These are phyloP conservation scores for Leccinum barrowsii DNA, from an alignment of 768 basidiomycete species.

Conservation along the genomic window DNA sequence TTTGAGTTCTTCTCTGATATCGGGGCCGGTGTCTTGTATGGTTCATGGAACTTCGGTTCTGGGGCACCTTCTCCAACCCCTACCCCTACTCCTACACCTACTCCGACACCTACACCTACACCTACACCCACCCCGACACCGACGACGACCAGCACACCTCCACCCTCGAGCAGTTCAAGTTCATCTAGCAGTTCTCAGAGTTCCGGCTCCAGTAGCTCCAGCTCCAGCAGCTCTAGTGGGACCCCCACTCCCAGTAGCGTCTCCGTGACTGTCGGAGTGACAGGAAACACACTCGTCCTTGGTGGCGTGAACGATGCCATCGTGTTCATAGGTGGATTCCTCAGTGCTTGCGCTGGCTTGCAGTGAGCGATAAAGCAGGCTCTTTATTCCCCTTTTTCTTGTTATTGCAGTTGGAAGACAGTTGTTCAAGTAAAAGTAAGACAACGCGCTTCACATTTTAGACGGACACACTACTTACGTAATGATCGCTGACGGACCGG, in stretches of 20 bases:
- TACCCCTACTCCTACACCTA: slow-evolving; percentile 15
- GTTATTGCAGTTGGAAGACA: background rate
- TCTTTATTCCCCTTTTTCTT: slow-evolving; percentile 6
- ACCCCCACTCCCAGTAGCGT: slow-evolving; percentile 16
- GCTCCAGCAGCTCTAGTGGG: slow-evolving; percentile 21
- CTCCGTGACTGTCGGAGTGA: slow-evolving; percentile 10
- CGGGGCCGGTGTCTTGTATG: slow-evolving; percentile 52
- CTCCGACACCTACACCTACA: slow-evolving; percentile 20
- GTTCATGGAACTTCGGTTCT: slow-evolving; percentile 49
- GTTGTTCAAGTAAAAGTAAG: slow-evolving; percentile 16
- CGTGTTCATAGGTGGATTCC: slow-evolving; percentile 18
- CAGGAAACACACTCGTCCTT: slow-evolving; percentile 13
- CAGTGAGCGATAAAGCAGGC: slow-evolving; percentile 7
- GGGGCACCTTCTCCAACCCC: slow-evolving; percentile 22
- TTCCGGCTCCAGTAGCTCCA: slow-evolving; percentile 1
- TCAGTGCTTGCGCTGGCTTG: slow-evolving; percentile 10
- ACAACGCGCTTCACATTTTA: slow-evolving; percentile 13
- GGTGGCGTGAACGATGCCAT: slow-evolving; percentile 13
- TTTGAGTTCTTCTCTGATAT: slow-evolving; percentile 56
- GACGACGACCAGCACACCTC: slow-evolving; percentile 9
- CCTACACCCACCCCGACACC: slow-evolving; percentile 14
- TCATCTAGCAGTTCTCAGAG: slow-evolving; percentile 13
- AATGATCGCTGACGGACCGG: slow-evolving; percentile 18
- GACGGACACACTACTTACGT: slow-evolving; percentile 18
- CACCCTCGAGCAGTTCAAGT: slow-evolving; percentile 18